These are phyloP conservation scores for Vigna angularis DNA, from an alignment of 306 rosid genomes.

Conservation along the genomic window DNA sequence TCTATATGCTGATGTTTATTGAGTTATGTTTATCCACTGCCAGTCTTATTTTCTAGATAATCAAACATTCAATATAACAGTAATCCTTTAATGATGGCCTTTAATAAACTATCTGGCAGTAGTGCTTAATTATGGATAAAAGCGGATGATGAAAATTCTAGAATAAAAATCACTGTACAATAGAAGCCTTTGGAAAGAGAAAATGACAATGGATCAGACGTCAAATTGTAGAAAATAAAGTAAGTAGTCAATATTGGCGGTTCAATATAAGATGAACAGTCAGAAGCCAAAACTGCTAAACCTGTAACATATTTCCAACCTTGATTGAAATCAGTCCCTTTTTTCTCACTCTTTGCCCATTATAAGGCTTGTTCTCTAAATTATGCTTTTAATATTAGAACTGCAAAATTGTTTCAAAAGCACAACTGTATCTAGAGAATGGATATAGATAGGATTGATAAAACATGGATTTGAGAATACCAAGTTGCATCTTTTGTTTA, in stretches of 20 bases:
- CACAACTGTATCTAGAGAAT: not conserved
- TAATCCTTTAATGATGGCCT: not conserved
- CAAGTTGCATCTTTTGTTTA: not conserved
- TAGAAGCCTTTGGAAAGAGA: not conserved
- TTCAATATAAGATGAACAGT: not conserved
- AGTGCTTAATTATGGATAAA: not conserved
- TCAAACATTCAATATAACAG: not conserved
- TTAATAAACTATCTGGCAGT: not conserved
- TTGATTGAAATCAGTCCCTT: not conserved
- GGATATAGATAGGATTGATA: not conserved
- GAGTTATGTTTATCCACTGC: not conserved
- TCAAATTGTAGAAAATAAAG: not conserved
- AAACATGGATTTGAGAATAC: not conserved
- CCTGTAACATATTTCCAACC: not conserved
- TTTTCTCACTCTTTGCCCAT: not conserved
- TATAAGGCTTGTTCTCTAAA: not conserved
- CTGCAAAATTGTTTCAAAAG: not conserved
- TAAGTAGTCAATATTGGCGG: constrained; percentile 11
- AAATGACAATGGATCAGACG: not conserved
- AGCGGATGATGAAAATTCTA: not conserved
- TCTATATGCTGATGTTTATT: not conserved
- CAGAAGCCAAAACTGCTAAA: constrained; percentile 4
- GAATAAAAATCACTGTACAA: not conserved
- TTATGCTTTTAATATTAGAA: not conserved
- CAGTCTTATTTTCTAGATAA: not conserved